Conservation (phyloP, 352 stramenopile genomes). For the Phytophthora pini region DNA sequence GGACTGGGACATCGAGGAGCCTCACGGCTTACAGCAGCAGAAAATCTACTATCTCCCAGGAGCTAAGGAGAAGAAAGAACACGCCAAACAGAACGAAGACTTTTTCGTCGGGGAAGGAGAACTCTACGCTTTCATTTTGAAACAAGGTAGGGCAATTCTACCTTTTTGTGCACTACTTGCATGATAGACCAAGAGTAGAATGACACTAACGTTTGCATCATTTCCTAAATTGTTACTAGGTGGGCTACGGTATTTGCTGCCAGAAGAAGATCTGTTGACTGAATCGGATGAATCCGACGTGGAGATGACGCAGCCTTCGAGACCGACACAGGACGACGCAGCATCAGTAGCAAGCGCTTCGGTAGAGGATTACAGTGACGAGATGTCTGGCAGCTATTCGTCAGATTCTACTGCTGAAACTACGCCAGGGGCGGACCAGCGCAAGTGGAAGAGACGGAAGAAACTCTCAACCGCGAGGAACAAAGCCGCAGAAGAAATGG, state of each 20-base stretch:
- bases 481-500: slow-evolving; percentile 4
- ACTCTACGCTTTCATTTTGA: slow-evolving; percentile 46
- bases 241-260: slow-evolving; percentile 34
- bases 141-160: slow-evolving; percentile 28
- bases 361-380: slow-evolving; percentile 16
- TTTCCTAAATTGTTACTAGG: slow-evolving; percentile 3
- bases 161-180: background rate
- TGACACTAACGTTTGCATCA: background rate
- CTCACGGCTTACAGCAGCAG: slow-evolving; percentile 30
- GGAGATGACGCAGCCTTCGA: slow-evolving; percentile 16
- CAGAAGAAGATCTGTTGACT: slow-evolving; percentile 19
- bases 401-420: slow-evolving; percentile 3
- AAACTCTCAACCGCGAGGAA: slow-evolving; percentile 36
- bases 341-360: background rate
- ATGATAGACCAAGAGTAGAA: slow-evolving; percentile 7
- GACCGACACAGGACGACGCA: background rate
- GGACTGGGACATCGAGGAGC: slow-evolving; percentile 28
- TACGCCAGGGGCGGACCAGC: slow-evolving; percentile 9
- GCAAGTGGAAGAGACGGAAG: slow-evolving; percentile 46
- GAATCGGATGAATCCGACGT: slow-evolving; percentile 31
- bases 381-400: background rate
- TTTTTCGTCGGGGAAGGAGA: slow-evolving; percentile 45
- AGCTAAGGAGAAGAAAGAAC: slow-evolving; percentile 1
- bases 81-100: slow-evolving; percentile 13
- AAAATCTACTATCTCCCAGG: slow-evolving; percentile 36